A percentile compares a stretch with the other conserved stretches of the same genome.
Evolutionary conservation across 345 rosid species (phyloP).

Genomic region (Eucalyptus pauciflora): DNA sequence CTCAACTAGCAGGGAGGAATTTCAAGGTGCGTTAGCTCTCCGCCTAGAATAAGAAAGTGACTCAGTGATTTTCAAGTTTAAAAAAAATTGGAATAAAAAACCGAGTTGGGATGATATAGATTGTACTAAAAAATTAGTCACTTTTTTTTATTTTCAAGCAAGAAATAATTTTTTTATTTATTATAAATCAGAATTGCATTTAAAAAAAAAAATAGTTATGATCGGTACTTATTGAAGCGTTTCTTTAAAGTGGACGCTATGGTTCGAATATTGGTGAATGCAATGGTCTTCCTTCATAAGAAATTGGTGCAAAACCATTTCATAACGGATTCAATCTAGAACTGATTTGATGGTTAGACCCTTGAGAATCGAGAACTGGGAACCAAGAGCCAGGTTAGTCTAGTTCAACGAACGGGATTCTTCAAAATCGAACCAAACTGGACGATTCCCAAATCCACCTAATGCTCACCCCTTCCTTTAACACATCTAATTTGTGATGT

Average conservation of each 20-base stretch:
- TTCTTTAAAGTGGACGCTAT: neutral
- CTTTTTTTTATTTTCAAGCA: neutral
- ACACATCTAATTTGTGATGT: neutral
- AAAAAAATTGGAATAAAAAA: too few species aligned
- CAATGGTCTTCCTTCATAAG: neutral
- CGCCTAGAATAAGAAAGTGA: neutral
- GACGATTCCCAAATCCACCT: accelerated
- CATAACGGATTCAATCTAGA: accelerated
- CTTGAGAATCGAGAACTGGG: accelerated
- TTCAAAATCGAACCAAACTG: neutral
- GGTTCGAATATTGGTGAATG: neutral
- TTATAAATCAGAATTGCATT: neutral
- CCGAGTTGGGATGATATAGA: accelerated
- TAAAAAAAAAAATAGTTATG: neutral
- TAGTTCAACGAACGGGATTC: accelerated
- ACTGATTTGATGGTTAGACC: accelerated
- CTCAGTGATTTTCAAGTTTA: neutral
- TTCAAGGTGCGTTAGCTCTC: neutral
- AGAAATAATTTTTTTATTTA: neutral
- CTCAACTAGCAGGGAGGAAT: neutral
- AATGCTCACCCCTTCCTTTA: neutral
- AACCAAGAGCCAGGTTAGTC: neutral
- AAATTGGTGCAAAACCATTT: neutral
- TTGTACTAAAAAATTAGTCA: neutral
- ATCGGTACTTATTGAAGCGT: neutral